Conservation (phyloP, 352 stramenopile species). For the Globisporangium sylvaticum region DNA sequence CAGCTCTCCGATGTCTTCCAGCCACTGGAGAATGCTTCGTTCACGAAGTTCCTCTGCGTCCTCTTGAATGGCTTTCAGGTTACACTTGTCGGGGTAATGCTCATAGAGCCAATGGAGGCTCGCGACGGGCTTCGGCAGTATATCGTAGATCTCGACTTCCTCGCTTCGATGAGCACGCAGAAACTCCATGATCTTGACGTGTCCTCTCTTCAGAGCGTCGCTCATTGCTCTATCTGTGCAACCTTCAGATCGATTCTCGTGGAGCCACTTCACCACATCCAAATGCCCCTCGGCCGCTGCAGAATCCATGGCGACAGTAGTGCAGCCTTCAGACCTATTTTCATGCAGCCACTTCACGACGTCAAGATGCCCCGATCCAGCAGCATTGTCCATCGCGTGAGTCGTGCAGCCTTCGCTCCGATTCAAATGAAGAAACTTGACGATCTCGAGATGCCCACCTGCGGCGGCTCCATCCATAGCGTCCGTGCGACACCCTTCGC, state of each 20-base stretch:
- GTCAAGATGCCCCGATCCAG: background rate
- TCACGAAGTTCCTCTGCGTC: background rate
- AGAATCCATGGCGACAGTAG: background rate
- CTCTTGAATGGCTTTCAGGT: background rate
- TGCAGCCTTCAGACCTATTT: background rate
- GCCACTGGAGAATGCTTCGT: background rate
- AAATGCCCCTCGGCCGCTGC: background rate
- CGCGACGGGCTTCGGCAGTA: background rate
- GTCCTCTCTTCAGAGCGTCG: background rate
- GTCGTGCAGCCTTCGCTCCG: background rate
- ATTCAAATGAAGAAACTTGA: background rate
- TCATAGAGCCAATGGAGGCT: background rate
- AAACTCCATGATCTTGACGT: background rate
- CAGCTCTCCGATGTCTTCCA: background rate
- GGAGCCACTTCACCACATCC: background rate
- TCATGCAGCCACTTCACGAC: background rate
- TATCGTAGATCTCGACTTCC: background rate
- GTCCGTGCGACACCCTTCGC: background rate
- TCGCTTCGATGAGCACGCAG: background rate
- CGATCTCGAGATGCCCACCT: background rate
- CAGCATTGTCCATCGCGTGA: background rate
- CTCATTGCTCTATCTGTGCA: background rate
- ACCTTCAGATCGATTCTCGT: background rate
- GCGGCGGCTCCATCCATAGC: background rate
- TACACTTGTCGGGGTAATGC: background rate